These are phyloP conservation scores for Pseudozyma hubeiensis DNA, from an alignment of 1,284 basidiomycete genomes.

Conservation along the genomic window DNA sequence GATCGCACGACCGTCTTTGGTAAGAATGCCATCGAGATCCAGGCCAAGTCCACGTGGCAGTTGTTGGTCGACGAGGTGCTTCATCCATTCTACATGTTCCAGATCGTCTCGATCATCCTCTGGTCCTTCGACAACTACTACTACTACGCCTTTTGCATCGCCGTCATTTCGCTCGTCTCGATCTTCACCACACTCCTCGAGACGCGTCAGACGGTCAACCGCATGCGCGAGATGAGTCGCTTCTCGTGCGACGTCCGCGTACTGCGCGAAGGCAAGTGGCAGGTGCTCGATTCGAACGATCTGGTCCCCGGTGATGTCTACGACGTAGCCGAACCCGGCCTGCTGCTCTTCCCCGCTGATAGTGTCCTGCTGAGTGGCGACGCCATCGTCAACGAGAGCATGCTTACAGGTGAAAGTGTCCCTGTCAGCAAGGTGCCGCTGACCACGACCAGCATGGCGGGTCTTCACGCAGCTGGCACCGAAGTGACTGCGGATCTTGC, in stretches of 20 bases:
- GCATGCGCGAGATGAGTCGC: conserved; percentile 96
- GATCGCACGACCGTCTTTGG: conserved; percentile 78
- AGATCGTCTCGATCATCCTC: conserved; percentile 92
- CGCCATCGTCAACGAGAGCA: conserved; percentile 97
- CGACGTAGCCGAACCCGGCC: conserved; percentile 82
- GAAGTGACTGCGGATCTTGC: conserved; percentile 78
- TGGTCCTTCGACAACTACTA: conserved; percentile 93
- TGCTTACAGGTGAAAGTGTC: conserved; percentile 96
- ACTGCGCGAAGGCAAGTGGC: conserved; percentile 75
- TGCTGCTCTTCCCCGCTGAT: conserved; percentile 87
- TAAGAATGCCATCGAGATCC: conserved; percentile 88
- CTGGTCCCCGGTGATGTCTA: conserved; percentile 94
- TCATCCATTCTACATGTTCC: conserved; percentile 77
- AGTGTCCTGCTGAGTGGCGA: conserved; percentile 92
- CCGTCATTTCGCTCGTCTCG: conserved; percentile 87
- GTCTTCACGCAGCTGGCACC: conserved; percentile 50
- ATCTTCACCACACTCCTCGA: conserved; percentile 90
- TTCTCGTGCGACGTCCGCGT: conserved; percentile 86
- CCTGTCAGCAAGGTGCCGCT: conserved; percentile 88
- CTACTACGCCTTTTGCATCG: conserved; percentile 98
- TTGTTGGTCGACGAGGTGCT: conserved; percentile 81
- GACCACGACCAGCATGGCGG: conserved; percentile 49
- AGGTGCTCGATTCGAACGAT: conserved; percentile 77
- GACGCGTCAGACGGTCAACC: conserved; percentile 84
- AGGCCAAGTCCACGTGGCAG: conserved; percentile 82